Evolutionary conservation across 257 asterid species (phyloP).

Genomic region (Handroanthus guayacan): DNA sequence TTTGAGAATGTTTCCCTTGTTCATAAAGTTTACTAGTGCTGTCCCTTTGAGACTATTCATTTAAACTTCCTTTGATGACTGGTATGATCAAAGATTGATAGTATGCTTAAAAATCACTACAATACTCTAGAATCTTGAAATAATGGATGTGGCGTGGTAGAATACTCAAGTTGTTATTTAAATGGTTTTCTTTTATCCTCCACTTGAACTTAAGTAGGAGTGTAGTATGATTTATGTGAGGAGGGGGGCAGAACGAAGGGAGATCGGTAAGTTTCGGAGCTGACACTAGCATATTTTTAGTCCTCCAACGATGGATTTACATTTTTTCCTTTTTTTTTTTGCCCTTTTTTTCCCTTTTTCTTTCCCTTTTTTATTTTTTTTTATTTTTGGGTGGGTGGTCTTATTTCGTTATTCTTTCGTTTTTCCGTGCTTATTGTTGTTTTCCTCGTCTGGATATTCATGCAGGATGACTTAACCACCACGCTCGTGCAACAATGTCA

Average conservation of each 20-base stretch:
- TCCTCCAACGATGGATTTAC: neutral
- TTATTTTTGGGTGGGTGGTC: neutral
- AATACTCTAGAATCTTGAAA: neutral
- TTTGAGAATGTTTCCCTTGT: neutral
- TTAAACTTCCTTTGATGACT: neutral
- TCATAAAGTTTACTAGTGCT: neutral
- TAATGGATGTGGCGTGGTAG: neutral
- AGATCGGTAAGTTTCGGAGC: too few species aligned
- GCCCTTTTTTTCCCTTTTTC: neutral
- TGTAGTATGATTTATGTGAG: too few species aligned
- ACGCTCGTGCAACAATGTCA: conserved; percentile 87
- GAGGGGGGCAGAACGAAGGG: too few species aligned
- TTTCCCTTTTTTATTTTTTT: neutral
- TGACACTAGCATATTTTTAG: neutral
- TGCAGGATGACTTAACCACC: conserved; percentile 85
- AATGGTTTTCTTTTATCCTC: too few species aligned
- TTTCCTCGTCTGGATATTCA: conserved; percentile 15
- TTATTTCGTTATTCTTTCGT: too few species aligned
- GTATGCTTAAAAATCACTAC: neutral
- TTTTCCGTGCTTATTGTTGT: neutral
- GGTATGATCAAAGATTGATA: neutral
- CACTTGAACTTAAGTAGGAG: neutral
- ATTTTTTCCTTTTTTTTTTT: neutral
- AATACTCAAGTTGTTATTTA: neutral
- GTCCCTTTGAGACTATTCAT: neutral